phyloP scores from a whole-genome alignment of 495 filamentous ascomycete genomes.

The Letharia lupina region DNA sequence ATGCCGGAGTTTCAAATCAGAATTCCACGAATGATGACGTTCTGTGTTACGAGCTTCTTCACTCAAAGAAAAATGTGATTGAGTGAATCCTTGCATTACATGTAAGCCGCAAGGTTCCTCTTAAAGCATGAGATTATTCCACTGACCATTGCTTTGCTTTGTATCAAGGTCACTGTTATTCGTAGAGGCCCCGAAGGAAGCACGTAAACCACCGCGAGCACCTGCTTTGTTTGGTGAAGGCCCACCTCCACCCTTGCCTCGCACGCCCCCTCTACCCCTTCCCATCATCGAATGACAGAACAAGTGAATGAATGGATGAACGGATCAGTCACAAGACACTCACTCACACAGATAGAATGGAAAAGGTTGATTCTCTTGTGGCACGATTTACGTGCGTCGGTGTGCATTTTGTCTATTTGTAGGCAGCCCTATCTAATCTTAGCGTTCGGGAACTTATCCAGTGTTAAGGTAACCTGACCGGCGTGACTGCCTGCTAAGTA shows the following conservation, averaged over 20 bases:
- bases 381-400: not conserved
- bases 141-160: slow-evolving; percentile 5
- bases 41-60: slow-evolving; percentile 75
- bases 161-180: slow-evolving; percentile 6
- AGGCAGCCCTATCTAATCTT: slow-evolving; percentile 14
- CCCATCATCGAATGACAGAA: slow-evolving; percentile 3
- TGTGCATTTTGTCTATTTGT: not conserved
- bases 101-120: slow-evolving; percentile 4
- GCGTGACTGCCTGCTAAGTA: not conserved
- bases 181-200: slow-evolving; percentile 1
- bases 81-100: not conserved
- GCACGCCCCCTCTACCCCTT: slow-evolving; percentile 18
- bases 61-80: slow-evolving; percentile 47
- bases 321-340: not conserved
- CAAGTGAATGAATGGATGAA: not conserved
- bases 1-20: slow-evolving; percentile 38
- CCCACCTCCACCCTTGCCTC: slow-evolving; percentile 11
- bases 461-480: not conserved
- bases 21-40: slow-evolving; percentile 40
- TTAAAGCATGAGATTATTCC: not conserved
- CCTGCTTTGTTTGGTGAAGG: slow-evolving; percentile 1
- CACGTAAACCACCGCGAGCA: not conserved
- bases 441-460: slow-evolving; percentile 1
- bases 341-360: not conserved
- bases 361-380: not conserved